These are phyloP conservation scores for Isochrysis galbana DNA, from an alignment of 78 protist species.

Conservation along the genomic window DNA sequence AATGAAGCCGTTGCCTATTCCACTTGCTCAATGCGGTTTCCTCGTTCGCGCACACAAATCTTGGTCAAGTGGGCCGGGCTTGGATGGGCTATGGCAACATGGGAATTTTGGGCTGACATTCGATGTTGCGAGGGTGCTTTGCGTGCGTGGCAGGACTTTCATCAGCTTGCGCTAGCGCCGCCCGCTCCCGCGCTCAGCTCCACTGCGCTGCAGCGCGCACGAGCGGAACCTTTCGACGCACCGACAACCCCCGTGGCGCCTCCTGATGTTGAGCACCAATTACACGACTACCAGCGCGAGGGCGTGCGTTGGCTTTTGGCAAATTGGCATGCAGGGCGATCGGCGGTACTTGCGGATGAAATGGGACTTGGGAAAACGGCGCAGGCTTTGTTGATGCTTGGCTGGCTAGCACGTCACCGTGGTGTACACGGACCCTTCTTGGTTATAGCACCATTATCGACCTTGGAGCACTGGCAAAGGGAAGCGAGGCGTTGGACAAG, in stretches of 20 bases:
- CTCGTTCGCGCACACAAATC: neutral
- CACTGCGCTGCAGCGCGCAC: neutral
- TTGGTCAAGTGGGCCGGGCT: neutral
- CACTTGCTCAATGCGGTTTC: neutral
- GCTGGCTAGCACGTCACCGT: neutral
- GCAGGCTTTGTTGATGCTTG: conserved; percentile 9
- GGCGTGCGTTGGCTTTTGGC: conserved; percentile 50
- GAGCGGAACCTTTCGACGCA: neutral
- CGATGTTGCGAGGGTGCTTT: neutral
- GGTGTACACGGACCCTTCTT: neutral
- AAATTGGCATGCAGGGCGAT: neutral
- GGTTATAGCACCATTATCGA: neutral
- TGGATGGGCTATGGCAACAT: neutral
- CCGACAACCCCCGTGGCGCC: conserved; percentile 37
- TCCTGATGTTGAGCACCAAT: neutral
- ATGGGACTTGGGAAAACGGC: conserved; percentile 79
- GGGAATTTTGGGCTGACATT: neutral
- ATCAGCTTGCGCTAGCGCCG: neutral
- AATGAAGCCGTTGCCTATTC: too few species aligned
- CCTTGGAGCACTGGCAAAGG: neutral
- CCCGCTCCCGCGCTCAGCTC: neutral
- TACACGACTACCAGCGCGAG: conserved; percentile 91
- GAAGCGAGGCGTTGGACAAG: neutral
- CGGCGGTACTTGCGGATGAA: conserved; percentile 56
- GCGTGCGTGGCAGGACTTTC: neutral